Percentiles rank a stretch among this genome's conserved stretches.
Evolutionary conservation across 768 basidiomycete species (phyloP).

Genomic region (Gloeopeniophorella convolvens): DNA sequence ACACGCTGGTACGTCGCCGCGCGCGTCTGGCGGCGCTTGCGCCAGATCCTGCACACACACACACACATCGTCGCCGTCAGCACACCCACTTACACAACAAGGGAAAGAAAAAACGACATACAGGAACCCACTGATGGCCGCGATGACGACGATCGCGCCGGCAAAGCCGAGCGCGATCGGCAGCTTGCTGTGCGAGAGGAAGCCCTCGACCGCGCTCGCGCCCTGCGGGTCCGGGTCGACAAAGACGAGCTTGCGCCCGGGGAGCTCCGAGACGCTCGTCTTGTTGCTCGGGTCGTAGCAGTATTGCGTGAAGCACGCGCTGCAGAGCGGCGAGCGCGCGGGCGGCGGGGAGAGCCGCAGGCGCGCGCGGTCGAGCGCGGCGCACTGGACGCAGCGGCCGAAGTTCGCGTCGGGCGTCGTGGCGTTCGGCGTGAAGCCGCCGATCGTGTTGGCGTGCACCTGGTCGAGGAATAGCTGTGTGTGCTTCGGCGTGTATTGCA

Average conservation of each 20-base stretch:
- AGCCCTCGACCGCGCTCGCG: slow-evolving; percentile 34
- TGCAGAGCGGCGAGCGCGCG: slow-evolving; percentile 24
- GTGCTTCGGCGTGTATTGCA: slow-evolving; percentile 53
- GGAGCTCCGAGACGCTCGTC: slow-evolving; percentile 24
- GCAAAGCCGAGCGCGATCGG: slow-evolving; percentile 43
- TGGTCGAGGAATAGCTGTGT: slow-evolving; percentile 55
- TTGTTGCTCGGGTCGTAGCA: slow-evolving; percentile 27
- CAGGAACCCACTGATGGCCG: slow-evolving; percentile 30
- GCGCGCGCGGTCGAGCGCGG: slow-evolving; percentile 40
- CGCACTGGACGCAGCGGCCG: slow-evolving; percentile 67
- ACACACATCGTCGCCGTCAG: background rate
- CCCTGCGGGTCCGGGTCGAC: slow-evolving; percentile 52
- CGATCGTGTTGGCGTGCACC: slow-evolving; percentile 46
- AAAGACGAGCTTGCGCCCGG: slow-evolving; percentile 38
- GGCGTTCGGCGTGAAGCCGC: slow-evolving; percentile 55
- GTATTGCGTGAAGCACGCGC: slow-evolving; percentile 27
- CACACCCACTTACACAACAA: background rate
- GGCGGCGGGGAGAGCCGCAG: slow-evolving; percentile 12
- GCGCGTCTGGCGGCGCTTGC: slow-evolving; percentile 11
- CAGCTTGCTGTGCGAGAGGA: slow-evolving; percentile 41
- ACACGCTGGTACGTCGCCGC: slow-evolving; percentile 3
- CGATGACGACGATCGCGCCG: slow-evolving; percentile 38
- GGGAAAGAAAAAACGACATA: slow-evolving; percentile 18
- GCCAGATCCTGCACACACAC: slow-evolving; percentile 6
- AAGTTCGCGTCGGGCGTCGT: slow-evolving; percentile 49